Conservation (phyloP, 148 eudicot species). For the Vaccinium darrowii region DNA sequence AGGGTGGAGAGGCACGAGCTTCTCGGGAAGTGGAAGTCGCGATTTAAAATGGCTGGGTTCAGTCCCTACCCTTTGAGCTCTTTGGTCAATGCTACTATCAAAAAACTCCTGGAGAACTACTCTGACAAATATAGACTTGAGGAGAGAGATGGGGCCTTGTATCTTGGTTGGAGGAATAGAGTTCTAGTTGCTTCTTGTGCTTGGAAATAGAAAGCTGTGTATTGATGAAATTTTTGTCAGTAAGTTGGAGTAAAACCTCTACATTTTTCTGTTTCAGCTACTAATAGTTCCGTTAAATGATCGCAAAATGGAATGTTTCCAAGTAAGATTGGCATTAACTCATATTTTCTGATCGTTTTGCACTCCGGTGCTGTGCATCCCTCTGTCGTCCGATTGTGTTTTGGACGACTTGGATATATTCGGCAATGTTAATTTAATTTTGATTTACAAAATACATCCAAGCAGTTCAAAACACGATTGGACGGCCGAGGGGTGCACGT, state of each 20-base stretch:
- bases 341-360: not conserved
- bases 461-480: too few relatives aligned
- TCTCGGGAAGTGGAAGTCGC: constrained; percentile 35
- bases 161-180: constrained; percentile 43
- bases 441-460: too few relatives aligned
- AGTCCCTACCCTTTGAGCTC: constrained; percentile 35
- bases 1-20: constrained; percentile 48
- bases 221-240: not conserved
- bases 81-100: constrained; percentile 35
- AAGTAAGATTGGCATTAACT: not conserved
- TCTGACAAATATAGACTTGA: constrained; percentile 28
- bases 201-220: constrained; percentile 27
- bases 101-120: constrained; percentile 29
- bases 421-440: too few relatives aligned
- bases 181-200: constrained; percentile 37
- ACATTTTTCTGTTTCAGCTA: not conserved
- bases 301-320: not conserved
- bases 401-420: too few relatives aligned
- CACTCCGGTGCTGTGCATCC: too few relatives aligned
- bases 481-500: too few relatives aligned
- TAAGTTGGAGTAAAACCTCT: not conserved
- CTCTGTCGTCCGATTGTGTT: too few relatives aligned
- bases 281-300: not conserved
- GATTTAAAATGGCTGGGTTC: constrained; percentile 41
- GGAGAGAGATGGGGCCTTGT: constrained; percentile 38